Evolutionary conservation across 495 filamentous ascomycete species (phyloP), one percentile per base, ranked within the genome.

Genomic region (Poronia punctata): DNA sequence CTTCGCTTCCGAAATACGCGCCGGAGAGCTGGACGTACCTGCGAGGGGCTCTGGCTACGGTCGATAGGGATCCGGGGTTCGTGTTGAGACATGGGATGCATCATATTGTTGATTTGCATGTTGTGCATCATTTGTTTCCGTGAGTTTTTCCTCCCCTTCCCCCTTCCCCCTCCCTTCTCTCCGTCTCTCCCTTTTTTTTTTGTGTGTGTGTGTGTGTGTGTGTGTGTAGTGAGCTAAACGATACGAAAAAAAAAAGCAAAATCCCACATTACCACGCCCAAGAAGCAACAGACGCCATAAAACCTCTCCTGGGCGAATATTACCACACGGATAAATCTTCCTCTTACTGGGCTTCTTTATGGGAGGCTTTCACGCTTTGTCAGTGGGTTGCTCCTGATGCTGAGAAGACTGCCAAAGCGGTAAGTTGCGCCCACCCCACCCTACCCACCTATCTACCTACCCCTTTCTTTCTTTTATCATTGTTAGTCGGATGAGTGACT

Each of bases 211-310:
- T 37, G 8, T 21, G 10, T 4, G 8, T 31, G 26, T 36, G 24
- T 7, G 7, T 27, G 24, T 27, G 19, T 27, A 27, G 5, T 27
- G 11, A 25, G 7, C 14, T 17, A 15, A 27, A 7, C 9, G 14
- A 8, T 10, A 19, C 2, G 4, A 4, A 3, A 18, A 33, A 20
- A n/a, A 22, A 16, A 10, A 35, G 38, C 38, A 66, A 64, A 32
- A 78, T 79, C 35, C 75, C 75, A 15, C 77, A 78, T 61, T 78
- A 80, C 60, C 61, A 76, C 40, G 73, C 76, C 35, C 74, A 78
- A 40, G 71, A 76, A 57, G 75, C 76, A 14, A 74, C 72, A 16
- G 58, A 71, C 21, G 73, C 72, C 29, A 76, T 80, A 45, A 68
- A 71, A 48, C 65, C 67, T 4, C 59, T 76, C 35, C 68, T 80